Conservation (phyloP, 352 stramenopile genomes). For the Paralagenidium karlingii region DNA sequence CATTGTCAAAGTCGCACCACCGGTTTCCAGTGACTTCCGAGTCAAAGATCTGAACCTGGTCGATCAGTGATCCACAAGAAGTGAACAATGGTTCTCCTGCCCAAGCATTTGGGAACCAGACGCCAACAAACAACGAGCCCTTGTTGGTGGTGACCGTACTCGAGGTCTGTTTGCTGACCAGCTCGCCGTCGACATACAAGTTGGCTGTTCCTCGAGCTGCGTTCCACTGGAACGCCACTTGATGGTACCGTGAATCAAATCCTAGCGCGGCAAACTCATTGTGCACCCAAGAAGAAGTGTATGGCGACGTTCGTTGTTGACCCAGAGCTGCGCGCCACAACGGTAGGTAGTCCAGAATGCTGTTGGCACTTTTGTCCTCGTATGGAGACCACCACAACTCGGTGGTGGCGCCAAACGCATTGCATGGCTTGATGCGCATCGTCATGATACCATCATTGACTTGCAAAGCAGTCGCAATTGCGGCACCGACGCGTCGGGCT, state of each 20-base stretch:
- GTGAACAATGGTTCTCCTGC: slow-evolving; percentile 40
- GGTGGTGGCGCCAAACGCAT: slow-evolving; percentile 35
- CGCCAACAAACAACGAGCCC: slow-evolving; percentile 22
- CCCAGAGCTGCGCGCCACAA: slow-evolving; percentile 47
- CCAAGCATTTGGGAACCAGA: slow-evolving; percentile 59
- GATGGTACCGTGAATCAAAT: no score
- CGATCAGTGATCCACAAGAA: slow-evolving; percentile 29
- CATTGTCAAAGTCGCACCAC: slow-evolving; percentile 47
- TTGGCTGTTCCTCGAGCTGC: slow-evolving; percentile 34
- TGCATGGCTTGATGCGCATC: slow-evolving; percentile 32
- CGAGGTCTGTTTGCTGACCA: slow-evolving; percentile 23
- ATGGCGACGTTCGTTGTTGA: slow-evolving; percentile 41
- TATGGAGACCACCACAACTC: slow-evolving; percentile 52
- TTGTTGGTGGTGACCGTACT: not conserved
- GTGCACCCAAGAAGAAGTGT: no score
- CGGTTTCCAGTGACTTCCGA: slow-evolving; percentile 31
- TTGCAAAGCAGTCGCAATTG: slow-evolving; percentile 15
- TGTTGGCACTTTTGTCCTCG: slow-evolving; percentile 10
- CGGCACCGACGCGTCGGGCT: slow-evolving; percentile 34
- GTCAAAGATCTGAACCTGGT: slow-evolving; percentile 41
- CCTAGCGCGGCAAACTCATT: no score
- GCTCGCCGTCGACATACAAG: slow-evolving; percentile 39
- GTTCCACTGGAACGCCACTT: slow-evolving; percentile 57
- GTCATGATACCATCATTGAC: slow-evolving; percentile 36
- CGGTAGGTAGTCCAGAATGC: slow-evolving; percentile 33